These are phyloP conservation scores for Lunasporangiospora selenospora DNA, from an alignment of 192 early-diverging fungal species.

Conservation along the genomic window DNA sequence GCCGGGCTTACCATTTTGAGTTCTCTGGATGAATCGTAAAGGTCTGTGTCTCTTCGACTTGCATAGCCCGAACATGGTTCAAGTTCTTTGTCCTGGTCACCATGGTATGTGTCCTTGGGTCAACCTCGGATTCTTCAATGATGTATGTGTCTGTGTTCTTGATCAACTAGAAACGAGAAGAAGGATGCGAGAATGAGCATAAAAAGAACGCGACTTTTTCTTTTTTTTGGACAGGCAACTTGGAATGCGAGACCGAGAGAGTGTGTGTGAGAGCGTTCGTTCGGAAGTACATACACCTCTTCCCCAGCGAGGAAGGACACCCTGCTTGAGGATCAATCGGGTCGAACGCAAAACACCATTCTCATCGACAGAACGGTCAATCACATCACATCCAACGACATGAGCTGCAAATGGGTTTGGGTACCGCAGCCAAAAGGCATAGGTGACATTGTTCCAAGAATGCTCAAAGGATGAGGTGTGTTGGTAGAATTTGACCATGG, in stretches of 20 bases:
- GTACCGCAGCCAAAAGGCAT: conserved; percentile 93
- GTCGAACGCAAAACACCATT: conserved; percentile 87
- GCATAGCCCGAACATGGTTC: conserved; percentile 91
- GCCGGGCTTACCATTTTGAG: conserved; percentile 52
- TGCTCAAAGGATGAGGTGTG: conserved; percentile 80
- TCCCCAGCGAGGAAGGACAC: conserved; percentile 89
- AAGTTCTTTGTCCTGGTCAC: conserved; percentile 87
- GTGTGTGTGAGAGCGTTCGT: not conserved
- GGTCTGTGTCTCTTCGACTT: conserved; percentile 92
- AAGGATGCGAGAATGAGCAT: not conserved
- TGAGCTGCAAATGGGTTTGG: conserved; percentile 98
- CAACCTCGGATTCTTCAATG: conserved; percentile 87
- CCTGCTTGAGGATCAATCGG: conserved; percentile 89
- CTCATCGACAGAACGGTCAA: conserved; percentile 83
- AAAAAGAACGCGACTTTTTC: not conserved
- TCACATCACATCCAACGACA: conserved; percentile 92
- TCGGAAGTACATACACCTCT: conserved; percentile 49
- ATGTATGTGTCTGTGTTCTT: conserved; percentile 88
- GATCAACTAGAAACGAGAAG: conserved; percentile 64
- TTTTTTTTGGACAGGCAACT: not conserved
- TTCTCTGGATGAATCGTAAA: conserved; percentile 62
- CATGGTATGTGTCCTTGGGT: conserved; percentile 80
- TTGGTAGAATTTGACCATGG: conserved; percentile 87
- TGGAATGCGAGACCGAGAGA: not conserved
- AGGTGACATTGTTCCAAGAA: conserved; percentile 85